Evolutionary conservation across 495 filamentous ascomycete species (phyloP), one percentile per base, ranked within the genome.

Genomic region (Durotheca rogersii): DNA sequence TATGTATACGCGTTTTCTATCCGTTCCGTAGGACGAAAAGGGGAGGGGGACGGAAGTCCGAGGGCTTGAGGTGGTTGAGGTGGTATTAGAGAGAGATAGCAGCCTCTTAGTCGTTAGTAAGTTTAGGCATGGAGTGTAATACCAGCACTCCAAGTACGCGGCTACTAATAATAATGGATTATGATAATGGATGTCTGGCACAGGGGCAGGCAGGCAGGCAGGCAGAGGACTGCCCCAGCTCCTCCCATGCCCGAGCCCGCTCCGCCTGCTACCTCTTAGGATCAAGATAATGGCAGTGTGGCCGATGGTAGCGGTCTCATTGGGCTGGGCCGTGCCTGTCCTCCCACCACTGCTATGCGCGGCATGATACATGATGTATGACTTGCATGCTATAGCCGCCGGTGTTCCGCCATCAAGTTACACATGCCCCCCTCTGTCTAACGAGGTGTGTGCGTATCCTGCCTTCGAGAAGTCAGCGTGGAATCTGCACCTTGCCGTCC

Each of bases 351-450:
- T 40, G 9, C 4, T 27, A n/a, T n/a, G n/a, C n/a, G n/a, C n/a
- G n/a, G n/a, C n/a, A n/a, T 27, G 23, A 27, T 27, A 27, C 9
- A 9, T 27, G 9, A 29, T 34, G 33, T 49, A 59, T 59, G 56
- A 53, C 56, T 45, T 41, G 49, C n/a, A n/a, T 27, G 4, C 4
- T 50, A 59, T 59, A 53, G 18, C 45, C 56, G 56, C 44, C 47
- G 43, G 50, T 53, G 40, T 49, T 16, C 44, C 49, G 45, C 12
- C 7, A 29, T 11, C 14, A 21, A 18, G 38, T 21, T 32, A 19
- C 21, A 45, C n/a, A 33, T 17, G 15, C 30, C 32, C 35, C 4
- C 9, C 4, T 9, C 20, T 44, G 21, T 15, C 15, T 44, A 20
- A 34, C 18, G 23, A 27, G 23, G 9, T 4, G 23, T 4, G 9